Percentiles rank a stretch among this genome's conserved stretches.
Evolutionary conservation across 164 flowering plant species (phyloP).

Genomic region (Magnolia changhungtana): DNA sequence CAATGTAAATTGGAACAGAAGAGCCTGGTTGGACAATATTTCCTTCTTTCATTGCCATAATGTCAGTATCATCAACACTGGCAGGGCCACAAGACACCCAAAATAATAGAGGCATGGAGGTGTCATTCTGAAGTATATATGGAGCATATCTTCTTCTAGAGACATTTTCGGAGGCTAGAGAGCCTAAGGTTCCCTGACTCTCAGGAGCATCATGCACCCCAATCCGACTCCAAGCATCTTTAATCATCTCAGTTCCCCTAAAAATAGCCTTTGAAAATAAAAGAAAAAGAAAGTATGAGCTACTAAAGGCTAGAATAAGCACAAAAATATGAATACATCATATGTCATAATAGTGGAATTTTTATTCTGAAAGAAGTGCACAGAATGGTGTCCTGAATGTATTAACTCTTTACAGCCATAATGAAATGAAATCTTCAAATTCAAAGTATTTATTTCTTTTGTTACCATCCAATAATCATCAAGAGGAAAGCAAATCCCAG

Average conservation of each 20-base stretch:
- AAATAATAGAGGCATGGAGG: slow-evolving; percentile 71
- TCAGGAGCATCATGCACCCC: slow-evolving; percentile 28
- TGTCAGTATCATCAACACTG: slow-evolving; percentile 31
- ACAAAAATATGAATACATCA: background rate
- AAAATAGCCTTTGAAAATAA: slow-evolving; percentile 43
- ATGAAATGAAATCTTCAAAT: no score
- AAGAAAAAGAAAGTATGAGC: slow-evolving; percentile 2
- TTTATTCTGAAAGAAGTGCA: background rate
- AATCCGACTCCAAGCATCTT: slow-evolving; percentile 44
- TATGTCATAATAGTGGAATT: background rate
- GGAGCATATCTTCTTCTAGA: slow-evolving; percentile 67
- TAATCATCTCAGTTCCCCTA: slow-evolving; percentile 63
- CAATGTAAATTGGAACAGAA: slow-evolving; percentile 62
- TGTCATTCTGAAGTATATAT: slow-evolving; percentile 77
- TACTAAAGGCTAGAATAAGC: background rate
- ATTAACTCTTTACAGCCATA: background rate
- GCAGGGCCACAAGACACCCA: slow-evolving; percentile 38
- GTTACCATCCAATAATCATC: background rate
- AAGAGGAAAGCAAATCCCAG: background rate
- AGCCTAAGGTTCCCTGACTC: slow-evolving; percentile 16
- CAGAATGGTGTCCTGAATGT: background rate
- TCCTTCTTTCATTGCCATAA: slow-evolving; percentile 28
- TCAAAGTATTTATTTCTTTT: no score
- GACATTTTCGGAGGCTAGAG: slow-evolving; percentile 30
- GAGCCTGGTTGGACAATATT: slow-evolving; percentile 56